Base-by-base conservation (phyloP, 495 filamentous ascomycete genomes). In the Cryomyces minteri region DNA sequence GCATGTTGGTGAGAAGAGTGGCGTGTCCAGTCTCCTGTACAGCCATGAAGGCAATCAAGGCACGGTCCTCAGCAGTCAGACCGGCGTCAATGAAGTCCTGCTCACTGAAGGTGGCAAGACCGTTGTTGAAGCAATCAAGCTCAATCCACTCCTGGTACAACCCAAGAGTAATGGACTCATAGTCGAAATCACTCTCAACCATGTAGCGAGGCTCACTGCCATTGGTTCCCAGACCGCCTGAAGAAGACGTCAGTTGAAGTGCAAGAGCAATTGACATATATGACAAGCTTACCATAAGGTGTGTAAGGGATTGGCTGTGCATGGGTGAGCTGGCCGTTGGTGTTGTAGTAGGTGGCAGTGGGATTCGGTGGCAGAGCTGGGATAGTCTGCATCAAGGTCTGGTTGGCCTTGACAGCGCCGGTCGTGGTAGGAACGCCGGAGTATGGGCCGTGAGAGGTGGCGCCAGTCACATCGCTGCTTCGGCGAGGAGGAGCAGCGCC, bases 61-160 rank as follows among this genome's bases (percentile, higher is more conserved):
- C 73, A 31, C 80, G 70, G 52, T 88, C 82, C 45, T 82, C 72
- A 11, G 75, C 66, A 0, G 60, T 75, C 9, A 93, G 56, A 4
- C 83, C 82, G 39, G 73, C 79, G 0, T 62, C 70, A 14, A 70
- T 63, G 54, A 88, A 92, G 4, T 93, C 82, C 9, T 75, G 64
- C 0, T 65, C 74, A 1, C 72, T 73, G 64, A 88, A 93, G 0
- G 67, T 72, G 1, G 69, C 71, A 12, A 93, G 67, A 12, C 79
- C 84, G 56, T 84, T 73, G 54, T 84, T 79, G 73, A 93, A 94
- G 11, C 88, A 69, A 55, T 92, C 87, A 0, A 92, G 67, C 59
- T 94, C 86, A 50, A 90, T 86, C 68, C 72, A 93, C 63, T 93
- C 87, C 49, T 87, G 78, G 53, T 86, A n/a, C n/a, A n/a, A n/a